Base-by-base conservation (phyloP, 768 basidiomycete genomes). In the Phaeotremella skinneri region DNA sequence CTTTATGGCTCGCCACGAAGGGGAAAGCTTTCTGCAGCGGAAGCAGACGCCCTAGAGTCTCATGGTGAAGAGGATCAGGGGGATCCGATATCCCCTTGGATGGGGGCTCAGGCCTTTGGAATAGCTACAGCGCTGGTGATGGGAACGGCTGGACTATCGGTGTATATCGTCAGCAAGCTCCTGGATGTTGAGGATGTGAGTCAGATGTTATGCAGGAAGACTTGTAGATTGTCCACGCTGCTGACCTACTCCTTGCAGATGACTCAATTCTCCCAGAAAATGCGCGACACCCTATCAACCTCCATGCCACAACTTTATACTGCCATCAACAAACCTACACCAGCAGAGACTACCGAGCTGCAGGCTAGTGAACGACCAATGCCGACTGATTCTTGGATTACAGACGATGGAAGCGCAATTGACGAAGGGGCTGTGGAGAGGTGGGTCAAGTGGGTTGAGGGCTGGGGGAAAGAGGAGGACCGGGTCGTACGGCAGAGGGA, bases 81-180 rank as follows among this genome's bases (percentile, higher is more conserved):
- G 16, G 58, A 45, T 14, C 48, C 61, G 5, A 32, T 51, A 16
- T 52, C 52, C 26, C 53, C 47, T 13, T 52, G 66, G 27, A 31
- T 68, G 14, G 71, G 63, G 1, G 55, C 66, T 16, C 50, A 70
- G 43, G 71, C 71, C 16, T 61, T 73, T 6, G 69, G 62, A 13
- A 64, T 70, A 49, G 71, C 71, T 9, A 73, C 71, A 9, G 66
- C 62, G 3, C 37, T 73, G 21, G 71, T 73, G 2, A 59, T 58
- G 26, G 63, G 64, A 5, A 64, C 55, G 34, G 68, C 71, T 14
- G 67, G 63, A 16, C 31, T 70, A 20, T 69, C 69, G 0, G 65
- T 59, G 9, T 63, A 58, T 26, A 52, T 63, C n/a, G 60, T 66
- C 1, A 56, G 64, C 7, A 66, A 65, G 37, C 7, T 68, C 17